Evolutionary conservation across 257 asterid genomes (phyloP), one percentile per base, ranked within the genome.

Genomic region (Gentiana straminea): DNA sequence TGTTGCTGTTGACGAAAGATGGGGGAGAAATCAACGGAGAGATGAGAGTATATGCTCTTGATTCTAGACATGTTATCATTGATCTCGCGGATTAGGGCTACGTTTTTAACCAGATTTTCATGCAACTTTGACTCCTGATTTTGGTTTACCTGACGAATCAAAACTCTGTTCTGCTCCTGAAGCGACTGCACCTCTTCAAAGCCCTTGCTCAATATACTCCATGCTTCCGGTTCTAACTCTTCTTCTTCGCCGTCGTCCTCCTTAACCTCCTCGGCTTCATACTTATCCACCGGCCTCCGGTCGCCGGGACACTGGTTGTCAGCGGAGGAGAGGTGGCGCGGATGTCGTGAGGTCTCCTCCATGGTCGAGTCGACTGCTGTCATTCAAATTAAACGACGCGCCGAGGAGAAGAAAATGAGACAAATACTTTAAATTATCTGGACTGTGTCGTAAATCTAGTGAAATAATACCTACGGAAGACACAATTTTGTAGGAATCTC

Each of bases 191-290:
- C 81, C 54, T 72, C 76, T 52, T 61, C 65, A 49, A 66, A 76
- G 58, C 65, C 72, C 66, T 69, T 76, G 64, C 52, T 73, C 56
- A 87, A 68, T 52, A 73, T 72, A 67, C 66, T 77, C 92, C 94
- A 87, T 0, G 82, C 73, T 69, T 68, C 77, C 8, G 47, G 54
- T 58, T 79, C 83, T 44, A 77, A 55, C 41, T 33, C 55, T 10
- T 66, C 84, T 3, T 70, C 79, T 5, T 54, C 72, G 3, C 62
- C 59, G 1, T 59, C 79, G 2, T 47, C 73, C 5, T 66, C 64
- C 2, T 46, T 49, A 7, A 39, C 51, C 5, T n/a, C 46, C n/a
- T 55, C 65, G 4, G 47, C 48, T 13, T 51, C 56, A 0, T 49
- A 49, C 49, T 46, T 44, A 24, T 13, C 45, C 10, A 1, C 57